phyloP scores from a whole-genome alignment of 23 red algal species.

The Gracilariopsis chorda region DNA sequence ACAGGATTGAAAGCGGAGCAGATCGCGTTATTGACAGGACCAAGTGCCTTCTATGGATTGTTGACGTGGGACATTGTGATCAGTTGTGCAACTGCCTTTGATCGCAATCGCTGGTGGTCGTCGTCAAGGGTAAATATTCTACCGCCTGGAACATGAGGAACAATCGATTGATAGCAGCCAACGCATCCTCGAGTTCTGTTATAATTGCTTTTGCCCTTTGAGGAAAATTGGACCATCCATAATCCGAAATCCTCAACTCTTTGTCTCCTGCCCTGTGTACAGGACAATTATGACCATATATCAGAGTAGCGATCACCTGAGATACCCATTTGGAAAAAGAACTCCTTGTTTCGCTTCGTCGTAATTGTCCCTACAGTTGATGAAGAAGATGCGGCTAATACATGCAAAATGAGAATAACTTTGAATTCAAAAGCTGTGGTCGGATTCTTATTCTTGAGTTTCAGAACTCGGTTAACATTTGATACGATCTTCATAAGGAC shows the following conservation, averaged over 20 bases:
- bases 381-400: conserved; percentile 4
- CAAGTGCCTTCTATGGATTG: too few species aligned
- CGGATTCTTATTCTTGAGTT: not conserved
- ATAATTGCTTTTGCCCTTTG: not conserved
- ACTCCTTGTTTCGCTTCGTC: too few species aligned
- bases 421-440: not conserved
- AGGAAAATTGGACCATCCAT: not conserved
- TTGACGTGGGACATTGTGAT: conserved; percentile 19
- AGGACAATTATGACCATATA: not conserved
- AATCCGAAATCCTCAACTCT: not conserved
- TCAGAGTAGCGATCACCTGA: not conserved
- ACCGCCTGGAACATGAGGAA: not conserved
- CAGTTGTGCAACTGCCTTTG: not conserved
- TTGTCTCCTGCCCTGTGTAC: not conserved
- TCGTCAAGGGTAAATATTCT: not conserved
- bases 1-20: too few species aligned
- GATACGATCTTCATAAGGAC: not conserved
- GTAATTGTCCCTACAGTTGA: not conserved
- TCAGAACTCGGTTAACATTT: not conserved
- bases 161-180: not conserved
- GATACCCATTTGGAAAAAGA: conserved; percentile 21
- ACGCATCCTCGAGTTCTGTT: not conserved
- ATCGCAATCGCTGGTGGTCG: conserved; percentile 13
- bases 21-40: too few species aligned
- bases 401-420: not conserved